These are phyloP conservation scores for Pseudonectria foliicola DNA, from an alignment of 2,329 filamentous ascomycete species.

Conservation along the genomic window DNA sequence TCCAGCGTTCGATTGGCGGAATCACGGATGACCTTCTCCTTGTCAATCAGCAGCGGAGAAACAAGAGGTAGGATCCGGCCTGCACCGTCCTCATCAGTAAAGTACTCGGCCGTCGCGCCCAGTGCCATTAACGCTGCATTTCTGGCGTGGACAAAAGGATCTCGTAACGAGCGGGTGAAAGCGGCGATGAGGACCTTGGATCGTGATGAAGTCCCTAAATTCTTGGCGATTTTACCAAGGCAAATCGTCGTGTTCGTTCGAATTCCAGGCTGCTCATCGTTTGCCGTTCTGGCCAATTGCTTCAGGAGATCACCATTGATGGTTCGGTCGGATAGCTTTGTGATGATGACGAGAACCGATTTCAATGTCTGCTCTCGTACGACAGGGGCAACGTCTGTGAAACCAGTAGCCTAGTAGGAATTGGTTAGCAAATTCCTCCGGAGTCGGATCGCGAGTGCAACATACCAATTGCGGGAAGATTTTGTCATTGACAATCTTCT, in stretches of 20 bases:
- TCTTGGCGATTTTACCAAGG: constrained; percentile 88
- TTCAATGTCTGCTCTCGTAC: constrained; percentile 96
- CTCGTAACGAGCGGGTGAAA: constrained; percentile 79
- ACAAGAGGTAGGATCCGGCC: constrained; percentile 74
- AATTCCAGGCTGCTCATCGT: constrained; percentile 95
- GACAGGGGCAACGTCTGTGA: constrained; percentile 83
- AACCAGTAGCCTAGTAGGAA: constrained; percentile 90
- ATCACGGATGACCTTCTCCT: constrained; percentile 89
- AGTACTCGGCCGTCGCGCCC: constrained; percentile 76
- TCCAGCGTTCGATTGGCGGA: constrained; percentile 88
- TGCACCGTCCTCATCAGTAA: constrained; percentile 85
- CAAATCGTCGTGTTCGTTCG: constrained; percentile 98
- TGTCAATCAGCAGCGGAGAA: constrained; percentile 81
- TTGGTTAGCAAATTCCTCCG: too few relatives aligned
- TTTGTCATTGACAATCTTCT: constrained; percentile 89
- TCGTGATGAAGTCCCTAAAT: constrained; percentile 69
- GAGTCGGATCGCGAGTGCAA: too few relatives aligned
- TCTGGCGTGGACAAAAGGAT: constrained; percentile 90
- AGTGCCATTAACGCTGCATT: constrained; percentile 85
- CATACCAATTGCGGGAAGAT: constrained; percentile 88
- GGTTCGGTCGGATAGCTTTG: constrained; percentile 83
- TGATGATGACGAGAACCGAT: constrained; percentile 78
- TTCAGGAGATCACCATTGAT: constrained; percentile 90
- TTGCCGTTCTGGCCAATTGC: constrained; percentile 89
- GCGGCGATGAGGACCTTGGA: constrained; percentile 89